phyloP scores from a whole-genome alignment of 305 asterid species.

The Ilex paraguariensis region DNA sequence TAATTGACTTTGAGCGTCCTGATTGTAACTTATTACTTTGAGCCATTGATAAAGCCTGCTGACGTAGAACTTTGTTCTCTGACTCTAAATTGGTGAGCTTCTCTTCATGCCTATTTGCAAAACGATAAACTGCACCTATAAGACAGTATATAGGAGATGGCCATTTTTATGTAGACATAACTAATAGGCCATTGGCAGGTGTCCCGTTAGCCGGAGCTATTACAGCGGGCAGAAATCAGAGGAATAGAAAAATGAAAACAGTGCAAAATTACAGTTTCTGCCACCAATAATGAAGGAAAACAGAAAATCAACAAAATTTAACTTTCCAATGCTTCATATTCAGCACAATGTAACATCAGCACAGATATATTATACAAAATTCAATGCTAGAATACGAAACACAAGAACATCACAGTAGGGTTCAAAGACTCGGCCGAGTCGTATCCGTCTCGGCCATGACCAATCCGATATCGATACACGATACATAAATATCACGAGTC shows the following conservation, averaged over 20 bases:
- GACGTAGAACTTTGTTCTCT: slow-evolving; percentile 96
- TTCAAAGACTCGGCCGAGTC: no score
- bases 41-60: slow-evolving; percentile 98
- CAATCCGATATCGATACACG: no score
- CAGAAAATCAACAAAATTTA: no score
- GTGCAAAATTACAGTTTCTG: no score
- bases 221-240: not conserved
- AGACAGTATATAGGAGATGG: not conserved
- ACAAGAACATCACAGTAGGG: no score
- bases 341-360: no score
- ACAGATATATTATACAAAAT: no score
- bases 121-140: slow-evolving; percentile 13
- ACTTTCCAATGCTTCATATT: no score
- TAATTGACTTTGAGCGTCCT: slow-evolving; percentile 77
- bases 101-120: slow-evolving; percentile 73
- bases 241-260: not conserved
- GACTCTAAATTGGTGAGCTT: slow-evolving; percentile 86
- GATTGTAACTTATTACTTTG: slow-evolving; percentile 75
- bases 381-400: no score
- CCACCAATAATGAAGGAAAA: no score
- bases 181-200: not conserved
- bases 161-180: not conserved
- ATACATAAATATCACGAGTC: no score
- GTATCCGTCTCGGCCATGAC: no score
- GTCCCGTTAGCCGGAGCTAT: not conserved